Evolutionary conservation across 2,329 filamentous ascomycete species (phyloP), one percentile per base, ranked within the genome.

Genomic region (Aspergillus transmontanensis): DNA sequence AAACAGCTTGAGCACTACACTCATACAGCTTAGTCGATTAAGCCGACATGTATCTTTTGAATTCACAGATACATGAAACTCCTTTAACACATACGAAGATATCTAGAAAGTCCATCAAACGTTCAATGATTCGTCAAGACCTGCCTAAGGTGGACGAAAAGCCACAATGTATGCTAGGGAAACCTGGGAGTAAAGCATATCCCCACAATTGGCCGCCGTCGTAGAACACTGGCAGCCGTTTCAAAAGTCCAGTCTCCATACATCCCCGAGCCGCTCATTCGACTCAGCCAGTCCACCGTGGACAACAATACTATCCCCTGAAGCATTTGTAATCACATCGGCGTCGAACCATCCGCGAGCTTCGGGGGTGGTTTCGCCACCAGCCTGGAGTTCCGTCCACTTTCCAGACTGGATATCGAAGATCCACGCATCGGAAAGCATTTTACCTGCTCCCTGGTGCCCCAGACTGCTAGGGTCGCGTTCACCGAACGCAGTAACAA

Each of bases 361-460:
- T 12, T 71, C 69, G 9, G 84, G 84, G 11, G 30, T 23, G 7
- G 71, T 65, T 3, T 69, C 64, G 0, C 68, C 72, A 10, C 68
- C 45, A 2, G 64, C 59, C 3, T 68, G 58, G 1, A 81, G 71
- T 36, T 74, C 64, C 4, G 57, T 59, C 81, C 81, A 83, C 12
- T 30, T 69, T 46, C 71, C 58, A 1, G 56, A 63, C 23, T 68
- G 64, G 19, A 82, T 62, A 56, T 80, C 76, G 65, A 79, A 86
- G 0, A 77, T 73, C 84, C 84, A 87, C 0, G 81, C 77, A 70
- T 87, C 83, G 2, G 70, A 68, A 51, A 86, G 64, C 84, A 87
- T 86, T 72, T 85, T 86, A 0, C 85, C 84, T 0, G 84, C 84
- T 0, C 84, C 85, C 54, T 80, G 80, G 69, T 87, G 84, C 0